Evolutionary conservation across 2,329 filamentous ascomycete genomes (phyloP).

Genomic region (Neurospora sp.): DNA sequence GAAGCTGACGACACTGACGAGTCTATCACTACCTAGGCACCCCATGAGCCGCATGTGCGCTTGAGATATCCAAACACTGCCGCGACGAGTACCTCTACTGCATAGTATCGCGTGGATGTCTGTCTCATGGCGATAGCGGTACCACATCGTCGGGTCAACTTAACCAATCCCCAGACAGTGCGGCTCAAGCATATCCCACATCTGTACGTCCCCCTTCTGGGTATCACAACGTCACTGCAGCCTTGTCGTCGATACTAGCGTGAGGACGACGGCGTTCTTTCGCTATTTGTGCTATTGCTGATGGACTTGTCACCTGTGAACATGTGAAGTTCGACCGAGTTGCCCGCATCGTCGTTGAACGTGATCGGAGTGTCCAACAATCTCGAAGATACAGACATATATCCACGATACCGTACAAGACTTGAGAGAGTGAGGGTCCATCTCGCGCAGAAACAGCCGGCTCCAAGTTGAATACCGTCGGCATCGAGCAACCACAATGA

Average conservation of each 20-base stretch:
- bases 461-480: background rate
- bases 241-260: background rate
- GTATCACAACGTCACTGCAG: background rate
- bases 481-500: background rate
- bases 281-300: background rate
- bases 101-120: background rate
- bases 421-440: background rate
- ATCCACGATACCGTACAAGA: background rate
- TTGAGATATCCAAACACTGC: background rate
- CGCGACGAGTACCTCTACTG: background rate
- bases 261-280: background rate
- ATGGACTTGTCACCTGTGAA: background rate
- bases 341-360: background rate
- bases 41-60: background rate
- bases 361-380: background rate
- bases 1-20: background rate
- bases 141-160: background rate
- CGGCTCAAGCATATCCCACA: background rate
- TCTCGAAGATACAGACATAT: background rate
- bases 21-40: background rate
- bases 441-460: background rate
- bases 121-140: background rate
- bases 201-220: background rate
- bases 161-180: background rate
- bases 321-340: background rate